Conservation (phyloP, 768 basidiomycete genomes). For the Hygrophoropsis aurantiaca region DNA sequence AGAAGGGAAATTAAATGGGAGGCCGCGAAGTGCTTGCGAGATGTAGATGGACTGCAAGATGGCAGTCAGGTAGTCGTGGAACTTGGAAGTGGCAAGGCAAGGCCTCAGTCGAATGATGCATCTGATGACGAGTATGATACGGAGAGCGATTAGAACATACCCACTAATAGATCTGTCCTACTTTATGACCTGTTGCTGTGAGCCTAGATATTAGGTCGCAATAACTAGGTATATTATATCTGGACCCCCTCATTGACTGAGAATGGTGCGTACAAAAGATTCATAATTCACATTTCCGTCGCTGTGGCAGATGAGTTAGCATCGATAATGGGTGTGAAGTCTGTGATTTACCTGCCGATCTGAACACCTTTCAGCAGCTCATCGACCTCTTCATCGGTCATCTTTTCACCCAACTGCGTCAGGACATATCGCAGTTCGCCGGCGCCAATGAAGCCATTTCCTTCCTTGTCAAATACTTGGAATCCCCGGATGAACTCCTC, state of each 20-base stretch:
- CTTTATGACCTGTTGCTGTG: no score
- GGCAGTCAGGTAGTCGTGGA: conserved; percentile 70
- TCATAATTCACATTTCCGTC: conserved; percentile 98
- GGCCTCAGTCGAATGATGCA: conserved; percentile 2
- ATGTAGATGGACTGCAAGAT: conserved; percentile 50
- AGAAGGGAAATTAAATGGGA: conserved; percentile 59
- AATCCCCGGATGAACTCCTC: conserved; percentile 99
- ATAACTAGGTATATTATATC: no score
- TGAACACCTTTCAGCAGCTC: conserved; percentile 96
- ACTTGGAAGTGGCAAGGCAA: conserved; percentile 17
- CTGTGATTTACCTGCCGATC: conserved; percentile 74
- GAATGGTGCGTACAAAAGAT: conserved; percentile 92
- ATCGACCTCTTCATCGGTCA: conserved; percentile 96
- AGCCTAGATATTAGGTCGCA: not conserved
- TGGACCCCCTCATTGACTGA: conserved; percentile 62
- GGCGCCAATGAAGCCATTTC: conserved; percentile 69
- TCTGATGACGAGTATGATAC: conserved; percentile 60
- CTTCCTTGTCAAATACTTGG: conserved; percentile 93
- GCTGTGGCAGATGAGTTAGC: conserved; percentile 38
- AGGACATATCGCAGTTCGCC: conserved; percentile 77
- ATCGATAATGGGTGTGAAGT: conserved; percentile 1
- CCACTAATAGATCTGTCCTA: not conserved
- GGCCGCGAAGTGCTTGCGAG: conserved; percentile 36
- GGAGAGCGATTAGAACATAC: conserved; percentile 38
- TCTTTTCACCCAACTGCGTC: conserved; percentile 97